Base-by-base conservation (phyloP, 2,329 filamentous ascomycete genomes). In the Beauveria brongniartii region DNA sequence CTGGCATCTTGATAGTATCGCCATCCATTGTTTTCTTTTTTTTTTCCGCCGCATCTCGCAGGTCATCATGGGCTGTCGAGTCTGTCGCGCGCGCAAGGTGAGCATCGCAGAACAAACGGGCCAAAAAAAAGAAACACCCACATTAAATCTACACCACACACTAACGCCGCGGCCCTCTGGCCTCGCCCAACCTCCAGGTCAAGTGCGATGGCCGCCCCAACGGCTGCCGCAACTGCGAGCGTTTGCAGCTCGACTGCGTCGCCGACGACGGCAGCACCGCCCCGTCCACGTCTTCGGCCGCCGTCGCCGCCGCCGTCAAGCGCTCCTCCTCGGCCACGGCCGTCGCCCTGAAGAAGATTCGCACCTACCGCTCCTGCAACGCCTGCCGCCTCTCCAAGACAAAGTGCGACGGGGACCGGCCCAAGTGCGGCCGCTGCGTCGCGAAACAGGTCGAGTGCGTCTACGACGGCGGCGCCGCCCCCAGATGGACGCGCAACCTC, bases 221-320 rank as follows among this genome's bases (percentile, higher is more conserved):
- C 65, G 74, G 74, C 65, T 76, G 74, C 67, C 73, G 73, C 66
- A 76, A 76, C 65, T 76, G 74, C 64, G 74, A 76, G 67, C 73
- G 74, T 46, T 73, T 76, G 54, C 73, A 76, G 67, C 72, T 76
- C 55, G 73, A 75, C 61, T 76, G 74, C 63, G 72, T 75, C 57
- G 71, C 69, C 57, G 72, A 74, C 57, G 71, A 73, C 37, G 72
- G 72, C 28, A 65, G 67, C 67, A 34, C 63, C 65, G 55, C 46
- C 26, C 16, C 41, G 7, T 22, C 55, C 28, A 16, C 55, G 8
- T 20, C 43, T n/a, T 10, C 20, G 67, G 40, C 63, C 65, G 57
- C 57, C 34, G 30, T 24, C 5, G 26, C 48, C 37, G n/a, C 30
- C 30, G 26, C 41, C 41, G 40, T 34, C n/a, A 59, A 59, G 50